phyloP scores from a whole-genome alignment of 2,329 filamentous ascomycete genomes.

The Fusarium sp. region DNA sequence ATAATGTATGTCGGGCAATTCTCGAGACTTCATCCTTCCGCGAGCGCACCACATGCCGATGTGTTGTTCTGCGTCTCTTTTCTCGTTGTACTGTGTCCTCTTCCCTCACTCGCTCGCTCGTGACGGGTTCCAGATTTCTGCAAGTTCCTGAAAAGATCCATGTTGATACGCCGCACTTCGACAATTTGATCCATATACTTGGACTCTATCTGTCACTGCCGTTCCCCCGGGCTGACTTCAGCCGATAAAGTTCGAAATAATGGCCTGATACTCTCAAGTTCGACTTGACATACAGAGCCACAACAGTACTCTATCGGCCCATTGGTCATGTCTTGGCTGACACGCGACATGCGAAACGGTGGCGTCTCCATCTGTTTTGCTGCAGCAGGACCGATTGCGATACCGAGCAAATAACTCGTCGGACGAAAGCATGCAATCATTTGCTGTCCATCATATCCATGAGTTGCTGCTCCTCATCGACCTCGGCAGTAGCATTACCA shows the following conservation, averaged over 20 bases:
- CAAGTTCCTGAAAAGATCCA: conserved; percentile 10
- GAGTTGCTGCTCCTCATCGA: conserved; percentile 59
- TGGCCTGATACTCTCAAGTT: conserved; percentile 42
- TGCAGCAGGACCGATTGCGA: conserved; percentile 25
- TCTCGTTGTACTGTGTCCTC: conserved; percentile 11
- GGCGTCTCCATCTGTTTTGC: conserved; percentile 7
- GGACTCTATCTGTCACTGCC: conserved; percentile 14
- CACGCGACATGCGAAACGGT: conserved; percentile 24
- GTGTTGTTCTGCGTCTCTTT: conserved; percentile 2
- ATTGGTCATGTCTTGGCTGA: conserved; percentile 32
- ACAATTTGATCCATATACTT: conserved; percentile 7
- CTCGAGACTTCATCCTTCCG: conserved; percentile 7
- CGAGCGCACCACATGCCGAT: conserved; percentile 10
- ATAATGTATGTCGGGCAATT: conserved; percentile 20
- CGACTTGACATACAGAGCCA: conserved; percentile 10
- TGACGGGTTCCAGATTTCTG: conserved; percentile 30
- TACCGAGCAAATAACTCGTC: conserved; percentile 6
- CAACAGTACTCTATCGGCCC: conserved; percentile 20
- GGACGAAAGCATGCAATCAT: conserved; percentile 33
- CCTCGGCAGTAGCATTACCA: conserved; percentile 42
- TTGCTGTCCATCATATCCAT: conserved; percentile 56
- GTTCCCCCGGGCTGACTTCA: conserved; percentile 3
- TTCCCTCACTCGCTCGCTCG: conserved; percentile 4
- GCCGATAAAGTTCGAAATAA: conserved; percentile 13
- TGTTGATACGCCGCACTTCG: conserved; percentile 8